Evolutionary conservation across 2,329 filamentous ascomycete species (phyloP), one percentile per base, ranked within the genome.

Genomic region (Endoconidiophora polonica): DNA sequence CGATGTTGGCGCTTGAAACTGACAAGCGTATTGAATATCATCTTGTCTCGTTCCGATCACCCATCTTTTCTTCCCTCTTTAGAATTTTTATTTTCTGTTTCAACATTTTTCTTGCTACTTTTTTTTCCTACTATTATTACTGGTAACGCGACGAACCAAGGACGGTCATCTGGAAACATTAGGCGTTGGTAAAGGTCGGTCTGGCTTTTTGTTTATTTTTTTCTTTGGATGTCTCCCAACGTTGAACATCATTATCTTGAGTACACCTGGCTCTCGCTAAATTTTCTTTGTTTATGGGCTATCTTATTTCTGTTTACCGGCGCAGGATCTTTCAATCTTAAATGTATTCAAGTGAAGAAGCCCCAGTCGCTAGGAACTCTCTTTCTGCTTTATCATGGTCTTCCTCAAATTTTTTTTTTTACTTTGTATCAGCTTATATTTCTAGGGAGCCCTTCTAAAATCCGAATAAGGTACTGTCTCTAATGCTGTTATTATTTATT

Each of bases 1-100:
- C 12, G 52, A 53, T 45, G 48, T 53, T 20, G 52, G 52, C 14
- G 52, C 52, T 48, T 53, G 48, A 50, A 42, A 36, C 49, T 46
- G 49, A 24, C 40, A 48, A 44, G 52, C 43, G 24, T 40, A 5
- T 44, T 44, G 10, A n/a, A 26, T 44, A 7, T 36, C 22, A 16
- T 44, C 12, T 29, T 14, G 20, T 14, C 20, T 50, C 44, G 14
- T 33, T 33, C 1, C 41, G 9, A n/a, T 24, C 22, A 41, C 38
- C 37, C 36, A 18, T 54, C 40, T 51, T 48, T 20, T 36, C 33
- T 49, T 44, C 12, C 23, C 41, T 37, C 43, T 49, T 5, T 33
- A 26, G 5, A 9, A 20, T 39, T 39, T 20, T 48, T 23, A 40
- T 48, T 39, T n/a, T 42, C 38, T 42, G 50, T 43, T 29, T 37